phyloP scores from a whole-genome alignment of 2,329 filamentous ascomycete species.

The Saccharata proteae region DNA sequence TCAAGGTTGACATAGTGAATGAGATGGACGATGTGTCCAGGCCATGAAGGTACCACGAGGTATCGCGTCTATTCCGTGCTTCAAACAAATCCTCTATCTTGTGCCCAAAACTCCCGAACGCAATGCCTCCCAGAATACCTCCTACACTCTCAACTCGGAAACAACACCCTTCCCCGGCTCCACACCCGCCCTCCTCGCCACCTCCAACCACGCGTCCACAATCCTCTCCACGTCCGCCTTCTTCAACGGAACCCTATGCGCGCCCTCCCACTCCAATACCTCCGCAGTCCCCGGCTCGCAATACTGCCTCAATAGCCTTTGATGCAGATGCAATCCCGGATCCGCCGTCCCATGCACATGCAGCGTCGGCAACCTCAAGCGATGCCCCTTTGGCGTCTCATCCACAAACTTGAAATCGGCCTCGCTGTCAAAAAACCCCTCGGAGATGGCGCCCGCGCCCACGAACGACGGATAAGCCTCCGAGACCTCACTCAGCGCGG shows the following conservation, averaged over 20 bases:
- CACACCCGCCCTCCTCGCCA: conserved; percentile 5
- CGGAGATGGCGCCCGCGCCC: conserved; percentile 29
- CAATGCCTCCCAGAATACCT: too few relatives aligned
- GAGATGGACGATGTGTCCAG: too few relatives aligned
- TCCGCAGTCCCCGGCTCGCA: conserved; percentile 42
- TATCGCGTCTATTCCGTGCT: too few relatives aligned
- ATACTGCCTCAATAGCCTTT: conserved; percentile 44
- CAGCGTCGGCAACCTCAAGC: conserved; percentile 49
- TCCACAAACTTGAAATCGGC: conserved; percentile 22
- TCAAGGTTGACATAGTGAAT: too few relatives aligned
- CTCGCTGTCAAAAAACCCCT: conserved; percentile 27
- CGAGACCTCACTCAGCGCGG: conserved; percentile 29
- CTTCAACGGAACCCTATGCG: conserved; percentile 60
- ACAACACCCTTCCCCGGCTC: too few relatives aligned
- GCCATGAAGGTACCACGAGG: too few relatives aligned
- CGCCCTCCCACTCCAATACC: conserved; percentile 62
- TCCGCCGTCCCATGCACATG: conserved; percentile 57
- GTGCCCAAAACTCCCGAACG: too few relatives aligned
- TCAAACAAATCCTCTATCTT: too few relatives aligned
- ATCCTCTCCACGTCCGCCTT: conserved; percentile 41
- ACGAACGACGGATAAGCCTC: conserved; percentile 13
- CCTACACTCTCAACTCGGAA: too few relatives aligned
- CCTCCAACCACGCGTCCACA: conserved; percentile 1
- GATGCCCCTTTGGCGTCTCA: conserved; percentile 23
- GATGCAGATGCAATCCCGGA: conserved; percentile 47